phyloP scores from a whole-genome alignment of 2,329 filamentous ascomycete species.

The Rhynchosporium graminicola region DNA sequence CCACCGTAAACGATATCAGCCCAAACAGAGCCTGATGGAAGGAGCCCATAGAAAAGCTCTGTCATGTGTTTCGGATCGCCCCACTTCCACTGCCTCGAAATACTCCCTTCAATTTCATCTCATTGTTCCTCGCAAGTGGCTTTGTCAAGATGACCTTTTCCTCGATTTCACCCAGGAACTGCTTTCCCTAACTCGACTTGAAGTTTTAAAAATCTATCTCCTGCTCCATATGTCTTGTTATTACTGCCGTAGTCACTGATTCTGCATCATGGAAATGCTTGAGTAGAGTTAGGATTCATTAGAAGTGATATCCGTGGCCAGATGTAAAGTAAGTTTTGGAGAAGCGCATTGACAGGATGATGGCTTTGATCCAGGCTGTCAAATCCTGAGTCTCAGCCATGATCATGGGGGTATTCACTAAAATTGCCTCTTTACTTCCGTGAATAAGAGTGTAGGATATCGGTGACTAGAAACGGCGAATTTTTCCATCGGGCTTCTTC shows the following conservation, averaged over 20 bases:
- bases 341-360: conserved; percentile 36
- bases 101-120: conserved; percentile 9
- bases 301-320: conserved; percentile 45
- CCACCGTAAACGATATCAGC: conserved; percentile 44
- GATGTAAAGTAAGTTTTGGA: conserved; percentile 46
- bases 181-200: neutral
- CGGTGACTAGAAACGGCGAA: conserved; percentile 11
- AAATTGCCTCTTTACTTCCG: conserved; percentile 40
- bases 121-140: conserved; percentile 20
- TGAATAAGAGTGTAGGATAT: conserved; percentile 29
- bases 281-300: conserved; percentile 28
- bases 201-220: neutral
- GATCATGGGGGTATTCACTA: conserved; percentile 44
- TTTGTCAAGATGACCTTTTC: conserved; percentile 20
- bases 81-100: conserved; percentile 31
- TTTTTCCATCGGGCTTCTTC: conserved; percentile 5
- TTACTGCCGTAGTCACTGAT: conserved; percentile 31
- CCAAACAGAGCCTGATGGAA: conserved; percentile 36
- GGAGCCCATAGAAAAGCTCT: conserved; percentile 40
- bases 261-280: conserved; percentile 37
- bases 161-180: conserved; percentile 9
- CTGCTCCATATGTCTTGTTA: conserved; percentile 14
- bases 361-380: conserved; percentile 43
- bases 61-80: conserved; percentile 38
- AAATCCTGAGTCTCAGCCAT: conserved; percentile 39